Evolutionary conservation across 2,329 filamentous ascomycete species (phyloP), one percentile per base, ranked within the genome.

Genomic region (Fusarium sp.): DNA sequence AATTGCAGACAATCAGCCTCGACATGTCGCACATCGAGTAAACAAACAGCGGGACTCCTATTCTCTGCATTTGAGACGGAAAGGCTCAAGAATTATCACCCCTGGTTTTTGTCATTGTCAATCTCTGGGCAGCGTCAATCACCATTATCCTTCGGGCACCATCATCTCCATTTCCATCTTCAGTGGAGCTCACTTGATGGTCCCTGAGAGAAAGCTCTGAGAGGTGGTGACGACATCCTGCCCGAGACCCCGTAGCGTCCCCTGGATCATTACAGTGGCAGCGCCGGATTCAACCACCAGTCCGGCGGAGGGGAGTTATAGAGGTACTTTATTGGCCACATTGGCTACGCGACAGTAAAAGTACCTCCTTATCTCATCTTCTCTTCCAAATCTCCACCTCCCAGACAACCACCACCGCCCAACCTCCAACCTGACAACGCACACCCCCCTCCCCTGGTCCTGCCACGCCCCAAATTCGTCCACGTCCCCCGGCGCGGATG

Each of bases 401-500:
- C 71, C 35, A 43, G 64, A 68, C 72, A 71, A 63, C 72, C 56
- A 73, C 67, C 63, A 72, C 50, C 63, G 67, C 73, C 73, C 73
- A 75, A 75, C 72, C 72, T 70, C 66, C 69, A 68, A 74, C 68
- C 71, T 61, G 65, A 72, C 65, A 71, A 60, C 69, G 50, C 74
- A 63, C 50, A 74, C 73, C 30, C 73, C 73, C 71, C 75, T 69
- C 76, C 72, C 73, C 74, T 74, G 65, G 69, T 71, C 71, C 69
- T 76, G 63, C 68, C 76, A 77, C 76, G 63, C 74, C 76, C 75
- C 72, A 64, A 75, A 69, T 60, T 76, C 72, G 70, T 76, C 75
- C 76, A 78, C 76, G 71, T 78, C 73, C 72, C 70, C 70, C 63
- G 63, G 71, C 68, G 69, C 73, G 69, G 70, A 78, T 78, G 74